Evolutionary conservation across 768 basidiomycete genomes (phyloP).

Genomic region (Steccherinum ochraceum): DNA sequence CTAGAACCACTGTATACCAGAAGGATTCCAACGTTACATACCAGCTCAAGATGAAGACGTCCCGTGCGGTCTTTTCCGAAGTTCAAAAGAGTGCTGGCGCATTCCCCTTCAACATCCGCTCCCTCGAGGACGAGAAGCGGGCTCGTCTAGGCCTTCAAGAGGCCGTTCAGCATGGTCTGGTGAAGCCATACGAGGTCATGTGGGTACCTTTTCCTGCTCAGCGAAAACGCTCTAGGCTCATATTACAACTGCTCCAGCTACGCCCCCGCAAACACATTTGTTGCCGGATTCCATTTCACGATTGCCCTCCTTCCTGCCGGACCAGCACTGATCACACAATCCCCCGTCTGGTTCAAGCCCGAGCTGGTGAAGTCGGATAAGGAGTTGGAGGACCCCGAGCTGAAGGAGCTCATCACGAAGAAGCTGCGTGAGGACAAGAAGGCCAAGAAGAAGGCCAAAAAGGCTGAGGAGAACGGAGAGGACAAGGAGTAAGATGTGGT

Average conservation of each 20-base stretch:
- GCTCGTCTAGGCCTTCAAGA: conserved; percentile 93
- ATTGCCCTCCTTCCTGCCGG: conserved; percentile 89
- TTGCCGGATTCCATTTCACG: conserved; percentile 97
- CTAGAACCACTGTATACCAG: conserved; percentile 90
- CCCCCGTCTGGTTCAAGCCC: conserved; percentile 89
- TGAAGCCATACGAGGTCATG: conserved; percentile 95
- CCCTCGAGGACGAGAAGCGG: conserved; percentile 92
- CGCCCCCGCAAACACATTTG: conserved; percentile 76
- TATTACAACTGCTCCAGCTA: too few relatives aligned
- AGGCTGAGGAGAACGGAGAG: conserved; percentile 39
- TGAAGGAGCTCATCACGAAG: conserved; percentile 72
- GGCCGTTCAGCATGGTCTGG: conserved; percentile 88
- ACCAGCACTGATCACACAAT: conserved; percentile 79
- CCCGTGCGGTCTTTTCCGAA: conserved; percentile 93
- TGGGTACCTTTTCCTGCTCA: conserved; percentile 33
- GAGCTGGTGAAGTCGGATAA: conserved; percentile 88
- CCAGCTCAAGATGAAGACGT: conserved; percentile 97
- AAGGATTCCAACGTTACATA: conserved; percentile 82
- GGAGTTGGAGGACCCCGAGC: conserved; percentile 80
- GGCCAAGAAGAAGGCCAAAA: conserved; percentile 81
- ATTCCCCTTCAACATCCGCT: conserved; percentile 96
- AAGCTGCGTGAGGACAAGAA: conserved; percentile 87
- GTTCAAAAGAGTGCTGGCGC: conserved; percentile 97
- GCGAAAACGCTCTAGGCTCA: too few relatives aligned
- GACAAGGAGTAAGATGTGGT: conserved; percentile 18